These are phyloP conservation scores for Russula sp. DNA, from an alignment of 768 basidiomycete species.

Conservation along the genomic window DNA sequence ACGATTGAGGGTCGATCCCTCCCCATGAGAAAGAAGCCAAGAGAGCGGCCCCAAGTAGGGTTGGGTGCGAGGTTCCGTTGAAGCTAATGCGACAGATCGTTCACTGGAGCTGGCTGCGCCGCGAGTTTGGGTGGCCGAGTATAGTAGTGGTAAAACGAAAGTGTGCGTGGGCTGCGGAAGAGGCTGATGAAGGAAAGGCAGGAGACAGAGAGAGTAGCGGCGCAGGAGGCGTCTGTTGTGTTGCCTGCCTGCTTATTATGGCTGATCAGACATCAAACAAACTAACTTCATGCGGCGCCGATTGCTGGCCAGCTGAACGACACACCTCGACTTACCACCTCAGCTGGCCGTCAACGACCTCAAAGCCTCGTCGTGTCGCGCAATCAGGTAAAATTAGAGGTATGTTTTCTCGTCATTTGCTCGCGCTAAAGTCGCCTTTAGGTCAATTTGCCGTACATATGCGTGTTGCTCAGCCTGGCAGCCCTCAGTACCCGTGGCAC, in stretches of 20 bases:
- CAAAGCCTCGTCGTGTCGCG: background rate
- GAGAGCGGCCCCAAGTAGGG: background rate
- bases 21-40: background rate
- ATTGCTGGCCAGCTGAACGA: background rate
- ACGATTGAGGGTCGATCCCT: background rate
- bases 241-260: conserved; percentile 9
- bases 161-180: background rate
- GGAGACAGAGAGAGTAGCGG: background rate
- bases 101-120: background rate
- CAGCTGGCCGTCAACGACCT: background rate
- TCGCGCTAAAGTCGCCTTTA: conserved; percentile 7
- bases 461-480: conserved; percentile 6
- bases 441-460: conserved; percentile 16
- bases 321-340: conserved; percentile 8
- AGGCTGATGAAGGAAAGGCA: background rate
- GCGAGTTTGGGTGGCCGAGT: background rate
- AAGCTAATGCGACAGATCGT: background rate
- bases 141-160: background rate
- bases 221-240: background rate
- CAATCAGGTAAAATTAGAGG: conserved; percentile 5
- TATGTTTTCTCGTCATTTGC: conserved; percentile 15
- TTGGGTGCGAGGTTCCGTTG: background rate
- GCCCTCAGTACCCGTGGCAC: conserved; percentile 1
- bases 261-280: background rate
- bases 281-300: background rate